phyloP scores from a whole-genome alignment of 257 asterid species.

The Fraxinus cuspidata region DNA sequence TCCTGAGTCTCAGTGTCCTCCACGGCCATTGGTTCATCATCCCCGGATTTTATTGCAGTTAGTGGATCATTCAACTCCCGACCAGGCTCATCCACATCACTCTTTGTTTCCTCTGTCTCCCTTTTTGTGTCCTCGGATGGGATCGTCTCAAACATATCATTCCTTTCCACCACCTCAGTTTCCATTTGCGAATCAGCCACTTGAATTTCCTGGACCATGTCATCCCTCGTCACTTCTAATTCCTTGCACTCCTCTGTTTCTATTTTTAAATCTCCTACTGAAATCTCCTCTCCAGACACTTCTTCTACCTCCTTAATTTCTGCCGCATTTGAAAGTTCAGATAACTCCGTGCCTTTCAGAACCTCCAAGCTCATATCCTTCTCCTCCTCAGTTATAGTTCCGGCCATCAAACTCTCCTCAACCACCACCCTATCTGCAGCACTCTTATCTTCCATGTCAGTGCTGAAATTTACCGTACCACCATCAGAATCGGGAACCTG shows the following conservation, averaged over 20 bases:
- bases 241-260: slow-evolving; percentile 32
- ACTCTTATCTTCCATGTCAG: slow-evolving; percentile 30
- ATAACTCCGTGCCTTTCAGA: slow-evolving; percentile 29
- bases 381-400: slow-evolving; percentile 26
- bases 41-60: slow-evolving; percentile 51
- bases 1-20: slow-evolving; percentile 64
- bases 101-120: slow-evolving; percentile 56
- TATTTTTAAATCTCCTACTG: slow-evolving; percentile 30
- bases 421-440: slow-evolving; percentile 26
- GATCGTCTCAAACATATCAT: slow-evolving; percentile 21
- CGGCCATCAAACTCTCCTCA: slow-evolving; percentile 29
- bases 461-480: slow-evolving; percentile 12
- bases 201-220: background rate
- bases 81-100: slow-evolving; percentile 53
- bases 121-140: slow-evolving; percentile 32
- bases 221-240: background rate
- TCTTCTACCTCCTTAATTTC: slow-evolving; percentile 30
- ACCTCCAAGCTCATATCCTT: slow-evolving; percentile 23
- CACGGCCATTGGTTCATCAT: slow-evolving; percentile 55
- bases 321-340: slow-evolving; percentile 25
- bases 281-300: slow-evolving; percentile 32
- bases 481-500: slow-evolving; percentile 29
- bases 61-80: slow-evolving; percentile 47
- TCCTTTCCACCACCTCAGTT: slow-evolving; percentile 17
- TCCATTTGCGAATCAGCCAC: background rate